A percentile compares a stretch with the other conserved stretches of the same genome.
These are phyloP conservation scores for Penicillium sclerotiorum DNA, from an alignment of 2,329 filamentous ascomycete genomes.

Conservation along the genomic window DNA sequence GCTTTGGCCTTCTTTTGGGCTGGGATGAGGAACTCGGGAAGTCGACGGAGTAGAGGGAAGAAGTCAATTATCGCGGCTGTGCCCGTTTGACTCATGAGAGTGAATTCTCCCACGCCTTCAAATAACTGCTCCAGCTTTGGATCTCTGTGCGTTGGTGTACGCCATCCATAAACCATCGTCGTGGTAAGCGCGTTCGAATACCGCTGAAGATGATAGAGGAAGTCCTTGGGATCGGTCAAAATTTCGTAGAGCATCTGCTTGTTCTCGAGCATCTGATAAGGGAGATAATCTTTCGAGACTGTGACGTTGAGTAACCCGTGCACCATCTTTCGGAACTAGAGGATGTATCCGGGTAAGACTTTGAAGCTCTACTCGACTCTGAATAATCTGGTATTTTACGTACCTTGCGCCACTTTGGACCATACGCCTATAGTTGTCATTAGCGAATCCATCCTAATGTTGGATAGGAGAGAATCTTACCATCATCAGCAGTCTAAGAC, in stretches of 20 bases:
- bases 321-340: constrained; percentile 33
- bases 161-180: constrained; percentile 54
- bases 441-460: too few species aligned
- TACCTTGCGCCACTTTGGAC: constrained; percentile 30
- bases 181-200: constrained; percentile 55
- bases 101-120: constrained; percentile 19
- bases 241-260: constrained; percentile 55
- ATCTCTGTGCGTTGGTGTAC: constrained; percentile 46
- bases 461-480: constrained; percentile 9
- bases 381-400: too few species aligned
- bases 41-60: constrained; percentile 48
- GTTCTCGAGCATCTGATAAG: constrained; percentile 60
- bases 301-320: constrained; percentile 54
- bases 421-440: constrained; percentile 24
- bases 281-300: constrained; percentile 53
- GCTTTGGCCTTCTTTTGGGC: constrained; percentile 43
- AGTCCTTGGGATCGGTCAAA: constrained; percentile 28
- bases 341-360: too few species aligned
- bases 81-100: neutral
- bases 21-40: constrained; percentile 49
- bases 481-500: constrained; percentile 36
- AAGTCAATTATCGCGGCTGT: constrained; percentile 50
- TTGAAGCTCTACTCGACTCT: too few species aligned
- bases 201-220: constrained; percentile 49
- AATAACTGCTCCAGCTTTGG: constrained; percentile 49